These are phyloP conservation scores for Lachancea sp. DNA, from an alignment of 805 yeast genomes.

Conservation along the genomic window DNA sequence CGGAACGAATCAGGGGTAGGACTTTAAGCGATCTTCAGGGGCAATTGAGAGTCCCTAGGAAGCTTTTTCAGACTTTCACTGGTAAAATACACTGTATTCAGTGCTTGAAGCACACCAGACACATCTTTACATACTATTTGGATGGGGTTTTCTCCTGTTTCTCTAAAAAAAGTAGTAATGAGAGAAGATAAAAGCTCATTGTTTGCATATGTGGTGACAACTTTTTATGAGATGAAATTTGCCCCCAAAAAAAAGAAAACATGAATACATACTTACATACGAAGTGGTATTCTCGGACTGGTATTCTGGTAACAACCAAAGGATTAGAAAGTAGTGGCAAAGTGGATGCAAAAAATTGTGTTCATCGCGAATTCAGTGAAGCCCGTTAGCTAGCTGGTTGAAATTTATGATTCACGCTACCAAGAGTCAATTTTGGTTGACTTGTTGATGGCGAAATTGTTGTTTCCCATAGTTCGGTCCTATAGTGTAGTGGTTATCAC, in stretches of 20 bases:
- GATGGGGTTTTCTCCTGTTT: constrained; percentile 3
- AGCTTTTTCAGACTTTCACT: background rate
- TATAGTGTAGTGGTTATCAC: constrained; percentile 58
- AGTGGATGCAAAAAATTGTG: no score
- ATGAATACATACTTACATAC: no score
- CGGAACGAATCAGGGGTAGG: background rate
- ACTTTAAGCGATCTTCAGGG: background rate
- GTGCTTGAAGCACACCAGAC: background rate
- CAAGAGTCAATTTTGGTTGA: no score
- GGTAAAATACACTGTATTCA: background rate
- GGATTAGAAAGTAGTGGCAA: no score
- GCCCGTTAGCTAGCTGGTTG: no score
- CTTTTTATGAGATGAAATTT: constrained; percentile 2
- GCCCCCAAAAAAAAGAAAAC: background rate
- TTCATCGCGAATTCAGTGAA: no score
- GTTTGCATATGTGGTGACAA: constrained; percentile 1
- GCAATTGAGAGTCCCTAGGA: background rate
- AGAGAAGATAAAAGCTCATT: background rate
- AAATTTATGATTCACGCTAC: no score
- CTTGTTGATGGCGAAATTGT: no score
- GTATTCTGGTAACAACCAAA: no score
- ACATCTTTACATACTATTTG: constrained; percentile 5
- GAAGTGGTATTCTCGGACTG: no score
- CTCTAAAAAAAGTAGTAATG: background rate
- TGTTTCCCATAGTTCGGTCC: constrained; percentile 33